Base-by-base conservation (phyloP, 2,329 filamentous ascomycete species). In the Chrysosporium queenslandicum region DNA sequence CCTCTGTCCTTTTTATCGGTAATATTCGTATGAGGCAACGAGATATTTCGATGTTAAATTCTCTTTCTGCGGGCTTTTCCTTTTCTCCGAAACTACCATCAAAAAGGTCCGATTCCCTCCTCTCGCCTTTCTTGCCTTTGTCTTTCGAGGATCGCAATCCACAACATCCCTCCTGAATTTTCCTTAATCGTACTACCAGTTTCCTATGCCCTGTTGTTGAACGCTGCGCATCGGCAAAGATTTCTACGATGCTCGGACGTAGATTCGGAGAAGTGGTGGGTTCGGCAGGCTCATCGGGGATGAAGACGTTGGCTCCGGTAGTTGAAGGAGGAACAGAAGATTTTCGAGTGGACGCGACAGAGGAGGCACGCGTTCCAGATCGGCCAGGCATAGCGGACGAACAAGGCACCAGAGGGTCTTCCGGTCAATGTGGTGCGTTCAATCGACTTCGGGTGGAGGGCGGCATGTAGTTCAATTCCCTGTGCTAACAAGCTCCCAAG, bases 161-260 rank as follows among this genome's bases (percentile, higher is more conserved):
- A 57, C 76, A 79, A 71, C 88, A 95, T 34, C 83, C 77, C 66
- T 96, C 91, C 63, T 97, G 91, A 40, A 95, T 79, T 69, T 95
- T 96, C 58, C 91, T 82, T 55, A 98, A 73, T 46, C 83, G 89
- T 55, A 96, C 86, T 3, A 86, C 85, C 0, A 95, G 78, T 66
- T 97, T 97, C 55, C 91, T 78, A 66, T 98, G 92, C 1, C 87
- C 87, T 1, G 90, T 88, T 0, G 86, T 94, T 1, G 87, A 94
- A 61, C 85, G 83, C 68, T 98, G 92, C 30, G 91, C 89, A 67
- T 90, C 86, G 58, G 78, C 77, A 64, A 90, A 90, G 46, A 88
- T 77, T 51, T 77, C 71, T 64, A 83, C 85, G 49, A 95, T 77
- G 64, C 86, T 85, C 32, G 77, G 78, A 61, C 90, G 85, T 59